Base-by-base conservation (phyloP, 257 asterid species). In the Penstemon eatonii region DNA sequence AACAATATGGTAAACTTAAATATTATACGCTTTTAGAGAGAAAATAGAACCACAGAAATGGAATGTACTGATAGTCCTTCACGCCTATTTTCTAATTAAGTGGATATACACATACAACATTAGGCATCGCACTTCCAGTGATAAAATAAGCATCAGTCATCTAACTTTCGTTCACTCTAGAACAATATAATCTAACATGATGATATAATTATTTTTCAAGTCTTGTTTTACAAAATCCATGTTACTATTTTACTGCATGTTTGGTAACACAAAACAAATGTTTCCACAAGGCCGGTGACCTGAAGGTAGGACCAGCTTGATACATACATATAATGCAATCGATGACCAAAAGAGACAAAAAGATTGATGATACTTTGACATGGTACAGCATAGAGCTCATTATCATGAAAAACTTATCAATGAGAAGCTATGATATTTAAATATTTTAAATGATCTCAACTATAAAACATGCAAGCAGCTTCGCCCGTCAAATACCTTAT, bases 401-500 rank as follows among this genome's bases (percentile, higher is more conserved):
- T 18, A 60, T 51, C 47, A 37, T 44, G 58, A 42, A 59, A 11
- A 73, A 11, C 3, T 25, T 41, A 54, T 33, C 8, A 38, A 25
- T 40, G 47, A 43, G 53, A 73, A 66, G 51, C 60, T 49, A 71
- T 13, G 8, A 25, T 10, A 49, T 59, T 7, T 19, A 39, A 6
- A 18, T 3, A 58, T 44, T 12, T 38, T 43, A 49, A 57, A 49
- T 44, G 55, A 66, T 33, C 56, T 45, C 60, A 56, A 60, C 47
- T 4, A 70, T 13, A 55, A 12, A 41, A 37, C 56, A 54, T 46
- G 46, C 13, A 59, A 43, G 6, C 9, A 73, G 46, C 12, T 0
- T 57, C 58, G 68, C 37, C 53, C 55, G n/a, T 64, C 10, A 38
- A 52, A 51, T 74, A 94, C 97, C 99, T 94, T 94, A 76, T 90